phyloP scores from a whole-genome alignment of 352 stramenopile species.

The Globisporangium lucens region DNA sequence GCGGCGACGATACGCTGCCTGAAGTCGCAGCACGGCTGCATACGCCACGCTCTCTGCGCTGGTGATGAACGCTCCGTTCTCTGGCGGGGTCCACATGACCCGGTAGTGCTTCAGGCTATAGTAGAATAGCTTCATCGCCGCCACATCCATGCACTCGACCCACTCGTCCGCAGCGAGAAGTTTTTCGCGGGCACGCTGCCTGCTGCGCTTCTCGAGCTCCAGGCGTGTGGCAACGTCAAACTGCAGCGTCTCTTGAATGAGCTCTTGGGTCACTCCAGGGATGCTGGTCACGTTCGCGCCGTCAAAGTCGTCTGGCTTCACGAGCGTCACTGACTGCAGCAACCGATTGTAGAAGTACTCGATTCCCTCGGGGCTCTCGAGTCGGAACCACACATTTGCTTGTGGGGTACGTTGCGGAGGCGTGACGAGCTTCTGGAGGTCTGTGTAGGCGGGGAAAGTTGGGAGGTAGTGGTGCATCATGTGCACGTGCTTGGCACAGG shows the following conservation, averaged over 20 bases:
- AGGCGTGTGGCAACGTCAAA: conserved; percentile 38
- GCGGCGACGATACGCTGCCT: conserved; percentile 54
- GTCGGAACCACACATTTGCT: conserved; percentile 61
- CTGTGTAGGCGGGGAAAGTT: conserved; percentile 34
- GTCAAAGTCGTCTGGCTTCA: conserved; percentile 54
- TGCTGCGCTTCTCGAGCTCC: conserved; percentile 50
- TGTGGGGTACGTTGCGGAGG: conserved; percentile 49
- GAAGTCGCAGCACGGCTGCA: conserved; percentile 47
- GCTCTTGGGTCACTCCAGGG: conserved; percentile 38
- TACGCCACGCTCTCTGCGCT: conserved; percentile 52
- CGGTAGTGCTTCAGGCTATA: conserved; percentile 63
- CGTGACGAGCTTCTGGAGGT: conserved; percentile 39
- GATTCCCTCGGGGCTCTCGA: conserved; percentile 40
- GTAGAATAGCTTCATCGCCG: conserved; percentile 49
- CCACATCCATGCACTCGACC: conserved; percentile 54
- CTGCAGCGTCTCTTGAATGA: conserved; percentile 42
- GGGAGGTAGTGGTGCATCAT: conserved; percentile 50
- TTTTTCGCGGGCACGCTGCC: conserved; percentile 33
- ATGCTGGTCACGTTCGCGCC: conserved; percentile 43
- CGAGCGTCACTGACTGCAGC: conserved; percentile 37
- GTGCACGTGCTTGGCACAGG: conserved; percentile 53
- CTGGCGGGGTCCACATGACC: conserved; percentile 32
- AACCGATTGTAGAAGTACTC: conserved; percentile 69
- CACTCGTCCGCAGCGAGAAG: conserved; percentile 63
- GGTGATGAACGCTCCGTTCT: conserved; percentile 45